Percentiles rank a stretch among this genome's conserved stretches.
Evolutionary conservation across 1,284 basidiomycete genomes (phyloP).

Genomic region (Moesziomyces antarcticus): DNA sequence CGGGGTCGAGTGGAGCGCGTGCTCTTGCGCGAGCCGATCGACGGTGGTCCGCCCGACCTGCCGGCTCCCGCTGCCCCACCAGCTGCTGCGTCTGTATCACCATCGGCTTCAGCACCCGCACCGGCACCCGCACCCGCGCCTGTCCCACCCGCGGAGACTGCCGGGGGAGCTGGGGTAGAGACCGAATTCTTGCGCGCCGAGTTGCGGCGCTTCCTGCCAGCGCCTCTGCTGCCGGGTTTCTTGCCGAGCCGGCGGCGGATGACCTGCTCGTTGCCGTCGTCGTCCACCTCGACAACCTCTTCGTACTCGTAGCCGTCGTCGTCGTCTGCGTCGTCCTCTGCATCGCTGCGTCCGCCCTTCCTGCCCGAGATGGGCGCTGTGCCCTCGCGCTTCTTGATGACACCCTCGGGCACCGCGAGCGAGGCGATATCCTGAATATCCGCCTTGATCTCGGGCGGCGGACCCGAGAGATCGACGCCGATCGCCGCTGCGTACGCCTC

Average conservation of each 20-base stretch:
- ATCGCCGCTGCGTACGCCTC: constrained; percentile 61
- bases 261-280: constrained; percentile 47
- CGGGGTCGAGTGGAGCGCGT: constrained; percentile 14
- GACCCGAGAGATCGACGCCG: constrained; percentile 64
- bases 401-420: constrained; percentile 10
- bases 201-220: constrained; percentile 24
- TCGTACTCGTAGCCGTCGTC: constrained; percentile 50
- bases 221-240: constrained; percentile 26
- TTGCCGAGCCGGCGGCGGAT: constrained; percentile 34
- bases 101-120: background rate
- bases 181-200: constrained; percentile 23
- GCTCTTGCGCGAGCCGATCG: constrained; percentile 24
- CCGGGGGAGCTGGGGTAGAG: constrained; percentile 18
- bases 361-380: constrained; percentile 17
- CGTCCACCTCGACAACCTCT: constrained; percentile 52
- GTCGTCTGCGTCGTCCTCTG: constrained; percentile 27
- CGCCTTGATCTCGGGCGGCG: constrained; percentile 58
- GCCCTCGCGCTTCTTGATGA: constrained; percentile 36
- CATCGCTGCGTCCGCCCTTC: constrained; percentile 38
- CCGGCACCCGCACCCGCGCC: background rate
- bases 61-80: constrained; percentile 3
- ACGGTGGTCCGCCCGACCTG: constrained; percentile 20
- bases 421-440: constrained; percentile 34
- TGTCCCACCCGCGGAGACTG: background rate
- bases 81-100: background rate